phyloP scores from a whole-genome alignment of 495 filamentous ascomycete species.

The Chaetomidium leptoderma region DNA sequence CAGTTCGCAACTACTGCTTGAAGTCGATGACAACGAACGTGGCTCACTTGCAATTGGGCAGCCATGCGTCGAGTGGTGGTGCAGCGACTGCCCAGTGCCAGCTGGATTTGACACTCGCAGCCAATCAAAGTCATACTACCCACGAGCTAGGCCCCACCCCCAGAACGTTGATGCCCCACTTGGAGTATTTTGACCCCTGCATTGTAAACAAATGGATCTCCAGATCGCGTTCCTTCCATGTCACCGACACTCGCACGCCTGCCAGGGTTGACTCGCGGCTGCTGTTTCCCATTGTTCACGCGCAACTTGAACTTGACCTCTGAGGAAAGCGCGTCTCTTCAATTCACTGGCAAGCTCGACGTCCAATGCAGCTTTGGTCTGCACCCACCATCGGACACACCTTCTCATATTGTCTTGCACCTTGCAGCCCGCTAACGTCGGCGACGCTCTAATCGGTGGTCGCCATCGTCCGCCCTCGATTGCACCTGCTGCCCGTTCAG shows the following conservation, averaged over 20 bases:
- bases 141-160: too few relatives aligned
- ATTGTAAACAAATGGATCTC: conserved; percentile 23
- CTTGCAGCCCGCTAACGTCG: background rate
- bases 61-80: too few relatives aligned
- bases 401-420: conserved; percentile 6
- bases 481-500: conserved; percentile 15
- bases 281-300: background rate
- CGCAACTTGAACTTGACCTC: too few relatives aligned
- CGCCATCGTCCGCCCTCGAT: background rate
- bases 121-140: too few relatives aligned
- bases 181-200: conserved; percentile 18
- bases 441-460: background rate
- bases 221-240: conserved; percentile 18
- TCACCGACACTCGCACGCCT: conserved; percentile 8
- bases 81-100: too few relatives aligned
- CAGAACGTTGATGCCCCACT: conserved; percentile 9
- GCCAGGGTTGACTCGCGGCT: conserved; percentile 10
- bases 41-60: too few relatives aligned
- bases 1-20: too few relatives aligned
- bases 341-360: background rate
- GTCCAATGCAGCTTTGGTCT: conserved; percentile 6
- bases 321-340: background rate
- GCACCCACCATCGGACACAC: background rate
- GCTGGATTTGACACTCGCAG: too few relatives aligned
- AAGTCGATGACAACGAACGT: too few relatives aligned